Percentiles rank a stretch among this genome's conserved stretches.
phyloP scores from a whole-genome alignment of 2,329 filamentous ascomycete species.

The Diaporthe ilicicola region DNA sequence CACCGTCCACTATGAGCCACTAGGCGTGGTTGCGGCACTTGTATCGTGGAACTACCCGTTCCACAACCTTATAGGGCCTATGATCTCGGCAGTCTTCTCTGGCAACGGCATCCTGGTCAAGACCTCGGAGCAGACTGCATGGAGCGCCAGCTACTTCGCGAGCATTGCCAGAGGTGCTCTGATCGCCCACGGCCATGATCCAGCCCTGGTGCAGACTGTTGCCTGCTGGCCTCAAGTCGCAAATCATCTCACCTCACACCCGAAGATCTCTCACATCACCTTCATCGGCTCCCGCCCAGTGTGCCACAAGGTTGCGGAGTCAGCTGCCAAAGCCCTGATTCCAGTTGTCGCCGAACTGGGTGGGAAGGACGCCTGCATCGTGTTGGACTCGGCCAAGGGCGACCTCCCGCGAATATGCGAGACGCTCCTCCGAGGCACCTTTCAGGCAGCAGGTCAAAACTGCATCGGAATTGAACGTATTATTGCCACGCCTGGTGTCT shows the following conservation, averaged over 20 bases:
- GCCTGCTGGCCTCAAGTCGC: conserved; percentile 90
- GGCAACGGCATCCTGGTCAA: conserved; percentile 95
- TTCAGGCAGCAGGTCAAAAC: conserved; percentile 96
- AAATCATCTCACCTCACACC: conserved; percentile 83
- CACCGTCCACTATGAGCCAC: conserved; percentile 86
- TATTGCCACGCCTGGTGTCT: conserved; percentile 79
- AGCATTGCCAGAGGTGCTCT: conserved; percentile 82
- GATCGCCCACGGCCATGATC: conserved; percentile 81
- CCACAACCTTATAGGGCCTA: conserved; percentile 69
- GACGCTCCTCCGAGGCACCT: conserved; percentile 89
- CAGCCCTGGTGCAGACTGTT: conserved; percentile 82
- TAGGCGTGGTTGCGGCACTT: conserved; percentile 90
- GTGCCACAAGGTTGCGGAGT: conserved; percentile 86
- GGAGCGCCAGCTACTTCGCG: conserved; percentile 86
- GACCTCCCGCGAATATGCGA: conserved; percentile 79
- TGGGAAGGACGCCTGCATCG: conserved; percentile 91
- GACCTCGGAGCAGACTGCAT: conserved; percentile 93
- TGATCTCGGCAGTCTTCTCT: conserved; percentile 35
- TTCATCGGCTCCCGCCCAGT: conserved; percentile 93
- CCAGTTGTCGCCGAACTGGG: conserved; percentile 92
- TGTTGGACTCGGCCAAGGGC: conserved; percentile 78
- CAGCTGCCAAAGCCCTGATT: conserved; percentile 85
- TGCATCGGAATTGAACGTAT: conserved; percentile 97
- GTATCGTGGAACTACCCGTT: conserved; percentile 98
- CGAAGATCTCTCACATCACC: conserved; percentile 85